A percentile compares a stretch with the other conserved stretches of the same genome.
Conservation (phyloP, 139 green algal species). For the Picochlorum sp. region DNA sequence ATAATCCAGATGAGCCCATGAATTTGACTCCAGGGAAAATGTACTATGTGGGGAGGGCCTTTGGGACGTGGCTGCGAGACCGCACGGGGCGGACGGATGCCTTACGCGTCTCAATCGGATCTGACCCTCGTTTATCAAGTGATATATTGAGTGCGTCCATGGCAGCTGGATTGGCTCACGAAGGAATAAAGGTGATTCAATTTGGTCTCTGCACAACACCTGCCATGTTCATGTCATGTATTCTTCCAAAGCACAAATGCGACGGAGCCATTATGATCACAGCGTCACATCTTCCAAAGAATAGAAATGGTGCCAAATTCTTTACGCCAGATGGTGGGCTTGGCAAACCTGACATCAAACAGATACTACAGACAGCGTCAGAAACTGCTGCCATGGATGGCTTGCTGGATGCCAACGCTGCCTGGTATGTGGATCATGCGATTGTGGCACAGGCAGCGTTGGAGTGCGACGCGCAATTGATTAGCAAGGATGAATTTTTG, state of each 20-base stretch:
- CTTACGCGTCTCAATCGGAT: conserved; percentile 48
- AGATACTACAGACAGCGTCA: conserved; percentile 55
- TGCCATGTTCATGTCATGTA: conserved; percentile 90
- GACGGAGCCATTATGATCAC: conserved; percentile 78
- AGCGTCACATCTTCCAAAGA: conserved; percentile 75
- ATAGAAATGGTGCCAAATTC: conserved; percentile 86
- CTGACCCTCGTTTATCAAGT: conserved; percentile 71
- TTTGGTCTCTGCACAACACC: conserved; percentile 85
- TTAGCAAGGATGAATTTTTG: conserved; percentile 28
- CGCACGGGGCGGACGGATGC: conserved; percentile 1
- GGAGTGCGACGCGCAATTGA: conserved; percentile 9
- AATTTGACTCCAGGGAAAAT: conserved; percentile 57
- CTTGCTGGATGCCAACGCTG: conserved; percentile 4
- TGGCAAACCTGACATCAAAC: conserved; percentile 75
- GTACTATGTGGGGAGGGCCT: conserved; percentile 72
- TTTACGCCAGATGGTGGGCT: conserved; percentile 50
- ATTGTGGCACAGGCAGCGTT: conserved; percentile 33
- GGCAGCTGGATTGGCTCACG: conserved; percentile 45
- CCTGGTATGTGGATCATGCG: conserved; percentile 26
- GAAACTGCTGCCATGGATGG: not conserved
- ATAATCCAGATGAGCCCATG: conserved; percentile 30
- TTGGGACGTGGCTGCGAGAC: conserved; percentile 60
- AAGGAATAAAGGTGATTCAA: conserved; percentile 46
- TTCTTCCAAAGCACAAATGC: conserved; percentile 42
- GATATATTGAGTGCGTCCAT: conserved; percentile 40